Base-by-base conservation (phyloP, 345 rosid species). In the Salix caprea region DNA sequence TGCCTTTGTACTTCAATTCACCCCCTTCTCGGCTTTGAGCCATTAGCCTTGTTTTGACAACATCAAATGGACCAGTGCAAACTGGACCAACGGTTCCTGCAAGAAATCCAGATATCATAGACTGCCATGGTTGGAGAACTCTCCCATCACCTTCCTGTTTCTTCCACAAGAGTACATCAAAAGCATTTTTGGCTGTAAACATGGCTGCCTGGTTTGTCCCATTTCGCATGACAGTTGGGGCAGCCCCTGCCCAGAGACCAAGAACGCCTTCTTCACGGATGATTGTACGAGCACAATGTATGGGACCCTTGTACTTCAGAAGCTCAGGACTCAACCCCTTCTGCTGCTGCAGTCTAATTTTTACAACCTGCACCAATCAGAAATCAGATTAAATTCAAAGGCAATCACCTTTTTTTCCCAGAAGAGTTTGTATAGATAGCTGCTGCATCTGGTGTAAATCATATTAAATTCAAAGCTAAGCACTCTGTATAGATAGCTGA, bases 151-250 rank as follows among this genome's bases (percentile, higher is more conserved):
- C 99, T 87, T 96, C 99, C 12, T 96, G 87, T 83, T 96, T 96
- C 81, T 89, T 87, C 99, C 99, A 96, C 85, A 96, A 78, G 36
- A 93, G 21, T 8, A 89, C 85, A 71, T 96, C 99, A 42, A 92
- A 92, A 3, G 94, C 74, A 77, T 93, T 93, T 81, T 96, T 96
- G 0, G 99, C 97, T 0, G 98, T 93, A 73, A 96, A 93, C 99
- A 91, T 96, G 61, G 91, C 98, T 0, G 99, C 98, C 83, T 93
- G 99, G 85, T 96, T 93, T 30, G 98, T 96, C 14, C 99, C 98
- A 72, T 96, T 96, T 30, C 98, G 93, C 98, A 93, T 93, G 14
- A 96, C 95, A 3, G 98, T 96, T 9, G 99, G 98, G 40, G 96
- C 88, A 73, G 97, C 99, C 64, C 99, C 99, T 68, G 98, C 90